phyloP scores from a whole-genome alignment of 2,329 filamentous ascomycete genomes.

The Trichoderma simmonsii region DNA sequence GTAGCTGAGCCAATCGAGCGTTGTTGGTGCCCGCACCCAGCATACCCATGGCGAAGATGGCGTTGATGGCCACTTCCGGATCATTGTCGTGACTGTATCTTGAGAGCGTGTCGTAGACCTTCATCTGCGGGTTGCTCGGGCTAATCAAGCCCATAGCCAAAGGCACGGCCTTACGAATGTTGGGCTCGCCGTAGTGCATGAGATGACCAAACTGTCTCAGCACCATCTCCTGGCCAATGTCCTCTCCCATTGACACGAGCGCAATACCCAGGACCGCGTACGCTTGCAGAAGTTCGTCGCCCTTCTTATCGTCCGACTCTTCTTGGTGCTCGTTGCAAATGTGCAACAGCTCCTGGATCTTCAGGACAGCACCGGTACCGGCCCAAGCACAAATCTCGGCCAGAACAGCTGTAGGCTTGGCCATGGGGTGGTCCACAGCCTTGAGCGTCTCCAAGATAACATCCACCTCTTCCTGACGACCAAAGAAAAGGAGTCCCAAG shows the following conservation, averaged over 20 bases:
- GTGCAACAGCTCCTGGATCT: slow-evolving; percentile 94
- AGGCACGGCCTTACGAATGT: slow-evolving; percentile 94
- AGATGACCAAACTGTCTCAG: slow-evolving; percentile 94
- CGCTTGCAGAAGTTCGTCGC: slow-evolving; percentile 89
- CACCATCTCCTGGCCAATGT: slow-evolving; percentile 98
- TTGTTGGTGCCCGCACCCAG: slow-evolving; percentile 97
- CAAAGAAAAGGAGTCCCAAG: slow-evolving; percentile 90
- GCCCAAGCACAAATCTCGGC: slow-evolving; percentile 98
- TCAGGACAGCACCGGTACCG: slow-evolving; percentile 92
- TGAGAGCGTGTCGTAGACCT: slow-evolving; percentile 97
- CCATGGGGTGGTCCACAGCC: slow-evolving; percentile 94
- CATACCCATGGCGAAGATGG: slow-evolving; percentile 98
- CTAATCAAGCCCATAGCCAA: slow-evolving; percentile 95
- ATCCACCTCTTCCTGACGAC: slow-evolving; percentile 97
- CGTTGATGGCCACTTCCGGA: slow-evolving; percentile 95
- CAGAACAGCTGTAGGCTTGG: slow-evolving; percentile 89
- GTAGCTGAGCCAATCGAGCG: slow-evolving; percentile 87
- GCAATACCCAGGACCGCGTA: slow-evolving; percentile 95
- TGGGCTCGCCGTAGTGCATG: slow-evolving; percentile 98
- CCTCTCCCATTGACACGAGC: slow-evolving; percentile 95
- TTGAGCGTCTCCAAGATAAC: slow-evolving; percentile 96
- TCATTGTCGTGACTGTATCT: slow-evolving; percentile 98
- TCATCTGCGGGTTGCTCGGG: slow-evolving; percentile 99
- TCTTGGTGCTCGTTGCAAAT: slow-evolving; percentile 98
- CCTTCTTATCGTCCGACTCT: slow-evolving; percentile 90